Evolutionary conservation across 345 rosid genomes (phyloP).

Genomic region (Aurinia saxatilis): DNA sequence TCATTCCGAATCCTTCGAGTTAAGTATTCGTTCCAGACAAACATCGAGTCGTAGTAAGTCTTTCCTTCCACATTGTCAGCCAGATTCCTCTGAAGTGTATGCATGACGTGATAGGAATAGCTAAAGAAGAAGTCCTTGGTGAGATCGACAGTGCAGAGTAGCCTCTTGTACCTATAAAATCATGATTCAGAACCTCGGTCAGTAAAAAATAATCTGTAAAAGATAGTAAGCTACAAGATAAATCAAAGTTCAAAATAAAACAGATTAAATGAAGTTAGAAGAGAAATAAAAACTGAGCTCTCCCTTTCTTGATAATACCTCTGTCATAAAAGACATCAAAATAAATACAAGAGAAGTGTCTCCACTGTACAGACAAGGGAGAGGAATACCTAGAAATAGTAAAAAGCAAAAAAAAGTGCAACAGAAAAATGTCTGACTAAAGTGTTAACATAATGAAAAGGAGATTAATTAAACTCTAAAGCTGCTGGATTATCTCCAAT

Average conservation of each 20-base stretch:
- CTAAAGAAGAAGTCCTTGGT: conserved; percentile 97
- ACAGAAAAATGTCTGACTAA: conserved; percentile 26
- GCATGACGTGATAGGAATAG: conserved; percentile 82
- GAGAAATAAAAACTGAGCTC: conserved; percentile 19
- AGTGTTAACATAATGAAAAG: conserved; percentile 18
- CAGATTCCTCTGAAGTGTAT: conserved; percentile 80
- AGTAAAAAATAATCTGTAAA: conserved; percentile 10
- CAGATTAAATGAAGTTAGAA: conserved; percentile 19
- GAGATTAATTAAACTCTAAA: conserved; percentile 20
- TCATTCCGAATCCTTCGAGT: conserved; percentile 60
- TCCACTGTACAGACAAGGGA: conserved; percentile 56
- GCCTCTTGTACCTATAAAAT: conserved; percentile 87
- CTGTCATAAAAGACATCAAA: conserved; percentile 46
- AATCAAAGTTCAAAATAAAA: conserved; percentile 18
- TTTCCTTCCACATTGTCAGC: conserved; percentile 36
- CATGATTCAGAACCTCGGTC: conserved; percentile 28
- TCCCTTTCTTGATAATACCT: conserved; percentile 65
- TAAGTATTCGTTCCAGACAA: conserved; percentile 91
- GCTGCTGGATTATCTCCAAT: conserved; percentile 18
- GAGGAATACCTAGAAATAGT: conserved; percentile 40
- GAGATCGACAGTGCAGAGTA: conserved; percentile 85
- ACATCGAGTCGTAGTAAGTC: conserved; percentile 67
- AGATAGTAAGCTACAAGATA: conserved; percentile 7
- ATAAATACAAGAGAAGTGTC: conserved; percentile 50
- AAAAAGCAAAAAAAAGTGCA: conserved; percentile 38